Percentiles rank a stretch among this genome's conserved stretches.
Conservation (phyloP, 2,329 filamentous ascomycete species). For the Penicillium psychrosexuale region DNA sequence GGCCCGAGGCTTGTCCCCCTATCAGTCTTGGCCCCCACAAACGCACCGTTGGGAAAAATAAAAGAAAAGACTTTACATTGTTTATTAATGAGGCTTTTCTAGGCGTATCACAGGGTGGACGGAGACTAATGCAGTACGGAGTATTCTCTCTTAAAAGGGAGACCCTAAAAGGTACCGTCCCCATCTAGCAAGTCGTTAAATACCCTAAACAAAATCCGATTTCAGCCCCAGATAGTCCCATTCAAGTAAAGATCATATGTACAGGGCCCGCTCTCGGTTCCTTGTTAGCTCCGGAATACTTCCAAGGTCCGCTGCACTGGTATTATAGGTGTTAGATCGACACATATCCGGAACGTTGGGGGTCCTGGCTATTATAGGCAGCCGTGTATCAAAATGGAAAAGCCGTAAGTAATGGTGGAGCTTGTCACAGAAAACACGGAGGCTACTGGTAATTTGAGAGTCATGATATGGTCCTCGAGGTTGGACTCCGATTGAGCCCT, state of each 20-base stretch:
- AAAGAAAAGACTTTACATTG: not conserved
- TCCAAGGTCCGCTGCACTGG: not conserved
- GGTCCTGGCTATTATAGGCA: not conserved
- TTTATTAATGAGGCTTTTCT: not conserved
- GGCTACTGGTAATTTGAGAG: not conserved
- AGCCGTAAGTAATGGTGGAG: slow-evolving; percentile 4
- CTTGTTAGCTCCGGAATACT: not conserved
- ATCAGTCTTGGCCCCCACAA: slow-evolving; percentile 20
- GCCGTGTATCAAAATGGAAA: not conserved
- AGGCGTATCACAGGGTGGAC: not conserved
- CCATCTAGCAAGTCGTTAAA: not conserved
- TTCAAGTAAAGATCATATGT: not conserved
- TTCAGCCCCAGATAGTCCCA: not conserved
- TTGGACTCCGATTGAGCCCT: not conserved
- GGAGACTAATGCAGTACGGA: not conserved
- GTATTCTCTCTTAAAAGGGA: not conserved
- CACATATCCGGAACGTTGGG: not conserved
- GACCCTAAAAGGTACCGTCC: not conserved
- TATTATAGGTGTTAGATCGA: not conserved
- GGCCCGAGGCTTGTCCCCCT: slow-evolving; percentile 9
- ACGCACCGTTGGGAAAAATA: slow-evolving; percentile 15
- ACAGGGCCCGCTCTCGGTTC: not conserved
- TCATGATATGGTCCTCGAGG: not conserved
- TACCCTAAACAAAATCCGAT: not conserved
- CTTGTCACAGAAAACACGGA: not conserved